phyloP scores from a whole-genome alignment of 1,284 basidiomycete species.

The Cutaneotrichosporon arboriforme region DNA sequence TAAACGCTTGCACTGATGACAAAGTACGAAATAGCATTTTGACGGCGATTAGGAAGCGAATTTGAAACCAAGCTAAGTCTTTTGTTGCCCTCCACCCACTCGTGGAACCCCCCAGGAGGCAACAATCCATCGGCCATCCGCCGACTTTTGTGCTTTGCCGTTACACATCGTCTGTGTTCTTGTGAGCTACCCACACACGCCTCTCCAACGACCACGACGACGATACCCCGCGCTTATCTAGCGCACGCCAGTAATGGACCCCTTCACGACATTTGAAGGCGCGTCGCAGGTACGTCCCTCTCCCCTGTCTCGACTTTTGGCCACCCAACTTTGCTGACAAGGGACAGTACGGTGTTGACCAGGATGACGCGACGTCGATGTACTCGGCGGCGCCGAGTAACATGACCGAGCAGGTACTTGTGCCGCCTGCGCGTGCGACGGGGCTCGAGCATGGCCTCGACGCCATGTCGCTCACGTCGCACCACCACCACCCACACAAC shows the following conservation, averaged over 20 bases:
- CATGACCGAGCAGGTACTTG: conserved; percentile 42
- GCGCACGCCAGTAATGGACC: conserved; percentile 56
- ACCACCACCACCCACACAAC: conserved; percentile 11
- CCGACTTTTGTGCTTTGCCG: background rate
- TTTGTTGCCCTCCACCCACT: background rate
- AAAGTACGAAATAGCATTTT: too few relatives aligned
- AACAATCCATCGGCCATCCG: too few relatives aligned
- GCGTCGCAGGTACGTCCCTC: conserved; percentile 40
- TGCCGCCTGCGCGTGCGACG: background rate
- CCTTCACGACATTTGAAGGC: conserved; percentile 76
- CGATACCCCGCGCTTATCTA: conserved; percentile 1
- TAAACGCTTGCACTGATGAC: too few relatives aligned
- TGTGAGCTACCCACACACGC: background rate
- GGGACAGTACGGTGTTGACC: conserved; percentile 61
- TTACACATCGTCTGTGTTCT: background rate
- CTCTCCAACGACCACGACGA: background rate
- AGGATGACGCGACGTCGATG: conserved; percentile 72
- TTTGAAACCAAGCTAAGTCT: too few relatives aligned
- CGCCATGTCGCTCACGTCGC: conserved; percentile 18
- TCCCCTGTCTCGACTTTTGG: background rate
- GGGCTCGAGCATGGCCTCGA: conserved; percentile 20
- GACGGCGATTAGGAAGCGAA: too few relatives aligned
- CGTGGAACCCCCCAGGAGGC: too few relatives aligned
- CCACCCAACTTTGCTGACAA: background rate
- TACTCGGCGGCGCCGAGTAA: conserved; percentile 50